Base-by-base conservation (phyloP, 371 early-diverging fungal species). In the Rhizopus sp. region DNA sequence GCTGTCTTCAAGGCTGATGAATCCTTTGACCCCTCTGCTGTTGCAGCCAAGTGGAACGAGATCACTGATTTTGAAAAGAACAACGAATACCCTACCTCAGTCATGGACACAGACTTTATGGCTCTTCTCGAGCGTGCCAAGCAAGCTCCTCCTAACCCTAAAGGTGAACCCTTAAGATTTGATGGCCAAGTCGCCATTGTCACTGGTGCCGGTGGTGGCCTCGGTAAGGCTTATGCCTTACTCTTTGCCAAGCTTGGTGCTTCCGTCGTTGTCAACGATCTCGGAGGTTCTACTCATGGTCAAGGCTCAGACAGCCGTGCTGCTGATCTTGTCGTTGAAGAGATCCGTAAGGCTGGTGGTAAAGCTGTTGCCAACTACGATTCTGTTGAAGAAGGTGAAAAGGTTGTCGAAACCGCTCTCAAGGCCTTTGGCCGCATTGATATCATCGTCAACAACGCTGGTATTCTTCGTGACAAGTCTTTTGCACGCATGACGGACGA, bases 301-400 rank as follows among this genome's bases (percentile, higher is more conserved):
- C 63, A 88, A 64, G 95, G 94, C 32, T 64, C 76, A 48, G 80
- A 78, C 41, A 73, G 68, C 31, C 69, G 86, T 59, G 98, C 98
- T 41, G 99, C 99, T 49, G 98, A 98, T 75, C 56, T 87, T n/a
- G 98, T 98, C 29, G 99, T 98, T 23, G 87, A 91, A 10, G 97
- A 99, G 71, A 99, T 99, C 73, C 81, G 81, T 29, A 75, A 80
- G 40, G 88, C 90, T 13, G 99, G 99, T 48, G 99, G 98, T 57
- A 87, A 88, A 73, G 98, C 99, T 29, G 94, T 98, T 30, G 95
- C 98, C 63, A 97, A 98, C 85, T 97, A 97, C 73, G 93, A 98
- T 80, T 94, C 95, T 35, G 99, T 99, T 15, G 92, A 95, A 55
- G 90, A 96, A 41, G 98, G 98, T 57, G 96, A 96, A 32, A 93